Percentiles rank a stretch among this genome's conserved stretches.
phyloP scores from a whole-genome alignment of 345 rosid genomes.

The Melastoma malabathricum region DNA sequence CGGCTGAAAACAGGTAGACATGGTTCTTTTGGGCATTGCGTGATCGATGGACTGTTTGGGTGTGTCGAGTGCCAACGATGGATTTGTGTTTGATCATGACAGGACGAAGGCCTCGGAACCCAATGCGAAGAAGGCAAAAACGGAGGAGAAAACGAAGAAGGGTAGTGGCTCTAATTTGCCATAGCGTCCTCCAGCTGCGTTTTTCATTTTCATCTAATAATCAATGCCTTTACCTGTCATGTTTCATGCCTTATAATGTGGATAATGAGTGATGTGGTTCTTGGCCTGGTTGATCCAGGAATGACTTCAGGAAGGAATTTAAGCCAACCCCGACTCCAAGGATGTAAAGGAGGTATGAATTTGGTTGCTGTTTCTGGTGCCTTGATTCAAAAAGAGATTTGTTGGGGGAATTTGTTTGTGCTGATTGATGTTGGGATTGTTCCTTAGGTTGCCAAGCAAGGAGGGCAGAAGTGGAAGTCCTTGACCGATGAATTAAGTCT shows the following conservation, averaged over 20 bases:
- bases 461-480: slow-evolving; percentile 77
- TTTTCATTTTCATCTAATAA: slow-evolving; percentile 66
- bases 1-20: slow-evolving; percentile 30
- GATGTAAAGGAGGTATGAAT: slow-evolving; percentile 39
- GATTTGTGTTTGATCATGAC: not conserved
- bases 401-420: not conserved
- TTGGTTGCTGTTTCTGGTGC: not conserved
- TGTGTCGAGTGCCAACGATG: not conserved
- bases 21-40: not conserved
- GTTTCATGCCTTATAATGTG: no score
- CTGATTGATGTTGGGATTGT: not conserved
- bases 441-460: slow-evolving; percentile 56
- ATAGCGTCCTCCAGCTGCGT: slow-evolving; percentile 80
- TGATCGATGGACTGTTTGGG: not conserved
- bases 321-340: slow-evolving; percentile 44
- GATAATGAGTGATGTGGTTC: not conserved
- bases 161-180: slow-evolving; percentile 32
- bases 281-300: slow-evolving; percentile 25
- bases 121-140: slow-evolving; percentile 48
- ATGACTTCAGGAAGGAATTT: slow-evolving; percentile 51
- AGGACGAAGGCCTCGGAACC: slow-evolving; percentile 76
- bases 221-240: not conserved
- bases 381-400: not conserved
- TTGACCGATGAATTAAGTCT: slow-evolving; percentile 63
- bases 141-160: slow-evolving; percentile 37